Evolutionary conservation across 2,329 filamentous ascomycete species (phyloP), one percentile per base, ranked within the genome.

Genomic region (Sordariomycetes sp.): DNA sequence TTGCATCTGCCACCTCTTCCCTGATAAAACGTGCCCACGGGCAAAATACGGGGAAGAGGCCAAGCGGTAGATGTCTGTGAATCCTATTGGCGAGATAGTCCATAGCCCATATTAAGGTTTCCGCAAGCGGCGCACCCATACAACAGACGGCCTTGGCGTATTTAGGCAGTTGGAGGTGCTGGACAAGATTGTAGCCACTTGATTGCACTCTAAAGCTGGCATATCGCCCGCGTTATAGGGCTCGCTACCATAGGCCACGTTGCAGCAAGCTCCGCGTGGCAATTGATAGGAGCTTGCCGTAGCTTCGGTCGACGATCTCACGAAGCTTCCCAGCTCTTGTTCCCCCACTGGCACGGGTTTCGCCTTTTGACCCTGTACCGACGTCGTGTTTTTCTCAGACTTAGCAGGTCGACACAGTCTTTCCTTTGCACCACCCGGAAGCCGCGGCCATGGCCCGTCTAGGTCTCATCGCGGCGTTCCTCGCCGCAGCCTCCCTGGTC

Each of bases 181-280:
- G 8, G 20, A 3, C 10, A 43, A 16, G 50, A 43, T 48, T 46
- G 20, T 58, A 50, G 35, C 55, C 32, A 48, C 28, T 43, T 40
- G 18, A 53, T 57, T 28, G 25, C 28, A 40, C 28, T 20, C 18
- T 18, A 28, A 35, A 58, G 55, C 7, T 28, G 20, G 20, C 37
- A 57, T 35, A 48, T 32, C 50, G 20, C 28, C 35, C 37, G 56
- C 56, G 52, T 46, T 46, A 53, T 35, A 58, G 34, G 50, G 51
- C 32, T 58, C 56, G 56, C 55, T 58, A 54, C 51, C 50, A 58
- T 32, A 58, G 56, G 56, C 50, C 56, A 58, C 56, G 56, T 58
- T 58, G 56, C 56, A 58, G 35, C 18, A 34, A 20, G 46, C 18
- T 8, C 11, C 6, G 16, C n/a, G 40, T 43, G n/a, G 28, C 14